Evolutionary conservation across 2,329 filamentous ascomycete species (phyloP), one percentile per base, ranked within the genome.

Genomic region (Diaporthe ampelina): DNA sequence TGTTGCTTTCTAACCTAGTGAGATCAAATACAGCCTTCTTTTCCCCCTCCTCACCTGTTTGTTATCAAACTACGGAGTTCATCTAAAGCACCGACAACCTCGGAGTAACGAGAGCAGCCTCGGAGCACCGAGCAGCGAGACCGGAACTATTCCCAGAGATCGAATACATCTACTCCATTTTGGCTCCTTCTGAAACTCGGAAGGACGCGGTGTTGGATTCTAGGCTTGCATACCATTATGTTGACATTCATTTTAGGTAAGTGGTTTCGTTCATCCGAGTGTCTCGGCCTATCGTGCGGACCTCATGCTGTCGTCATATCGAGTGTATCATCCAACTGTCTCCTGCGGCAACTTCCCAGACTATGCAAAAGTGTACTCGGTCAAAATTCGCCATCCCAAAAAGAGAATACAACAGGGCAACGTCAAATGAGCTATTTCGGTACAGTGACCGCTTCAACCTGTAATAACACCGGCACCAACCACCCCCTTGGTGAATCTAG

Each of bases 41-140:
- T 7, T 7, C 6, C 8, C 8, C 32, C 35, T 43, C 1, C 37
- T 15, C 21, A 40, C 5, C 11, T 9, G 1, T 19, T 43, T 21
- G 57, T 19, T 19, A 40, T 40, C 57, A 1, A 26, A 17, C 15
- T 8, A 9, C n/a, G 26, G 11, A 15, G n/a, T 24, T 11, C 15
- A 45, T 21, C 15, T 63, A 37, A 1, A 19, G 37, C 24, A 40
- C 13, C 17, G 3, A 17, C 58, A 19, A 11, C 40, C 58, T 61
- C 58, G 58, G 37, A 61, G 37, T 19, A 61, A 26, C 35, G 58
- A 61, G 35, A 29, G 57, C n/a, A 61, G 58, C 43, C 58, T 45
- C 58, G 58, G 58, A 63, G 37, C 37, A 29, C 37, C 37, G 37
- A 61, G 58, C 11, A 61, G 45, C 24, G 13, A 26, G 24, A 35